Evolutionary conservation across 257 asterid species (phyloP), one percentile per base, ranked within the genome.

Genomic region (Echites panduratus): DNA sequence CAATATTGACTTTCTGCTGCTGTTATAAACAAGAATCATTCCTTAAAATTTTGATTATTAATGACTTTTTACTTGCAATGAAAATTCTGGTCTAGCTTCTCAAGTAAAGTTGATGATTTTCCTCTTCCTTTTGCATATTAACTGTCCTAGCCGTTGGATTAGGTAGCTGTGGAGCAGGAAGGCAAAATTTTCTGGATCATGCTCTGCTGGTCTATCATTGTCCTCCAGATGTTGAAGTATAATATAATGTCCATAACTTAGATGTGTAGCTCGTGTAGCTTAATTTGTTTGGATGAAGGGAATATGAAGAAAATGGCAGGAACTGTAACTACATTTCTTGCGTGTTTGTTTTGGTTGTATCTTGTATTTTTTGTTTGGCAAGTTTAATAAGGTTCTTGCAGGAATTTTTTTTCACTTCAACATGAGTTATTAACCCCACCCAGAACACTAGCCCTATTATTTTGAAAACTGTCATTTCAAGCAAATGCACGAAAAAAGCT

Each of bases 231-330:
- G 38, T 63, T 35, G 44, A 61, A 26, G 49, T 44, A 26, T 49
- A 27, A 29, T 8, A 24, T 27, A 68, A 62, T 10, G 26, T n/a
- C 14, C 1, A 35, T 45, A 50, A 19, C 40, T 4, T 27, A 22
- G 24, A 62, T 62, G 35, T 27, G 24, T 41, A 57, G 75, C 29
- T 71, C 59, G n/a, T 27, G 76, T 62, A 62, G 62, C 76, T 71
- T 48, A 27, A n/a, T 73, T 14, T 29, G 45, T 62, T 62, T 62
- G 67, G 47, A 32, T 17, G 22, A 35, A 32, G 12, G 45, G n/a
- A 62, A 62, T 45, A 6, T 62, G 45, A 62, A 32, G 44, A 24
- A 62, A 13, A 62, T 27, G 41, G 14, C 66, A 62, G 45, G 45
- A 17, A 62, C 67, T 62, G 7, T 32, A 32, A 32, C 20, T 62